Base-by-base conservation (phyloP, 139 green algal species). In the Ettlia oleoabundans region DNA sequence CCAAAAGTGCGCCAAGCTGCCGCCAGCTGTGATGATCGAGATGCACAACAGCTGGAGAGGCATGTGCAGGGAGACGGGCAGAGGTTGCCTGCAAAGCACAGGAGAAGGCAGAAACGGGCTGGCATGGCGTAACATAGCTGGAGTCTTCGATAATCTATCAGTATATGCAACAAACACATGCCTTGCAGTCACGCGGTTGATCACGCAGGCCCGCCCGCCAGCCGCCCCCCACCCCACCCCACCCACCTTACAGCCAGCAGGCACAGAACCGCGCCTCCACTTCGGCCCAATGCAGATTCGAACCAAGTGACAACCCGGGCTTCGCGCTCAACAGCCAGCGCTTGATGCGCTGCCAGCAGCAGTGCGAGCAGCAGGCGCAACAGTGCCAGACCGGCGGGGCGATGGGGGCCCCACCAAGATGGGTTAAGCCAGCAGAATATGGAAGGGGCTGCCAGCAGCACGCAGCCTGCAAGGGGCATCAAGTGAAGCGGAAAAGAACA, bases 41-140 rank as follows among this genome's bases (percentile, higher is more conserved):
- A 82, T 42, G 77, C 77, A 75, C 28, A 76, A 43, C 30, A 82
- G 64, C 19, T 82, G 77, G 9, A 82, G 24, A 21, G 77, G 77
- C 40, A 82, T 41, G 64, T 82, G 77, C 9, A 82, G 15, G 33
- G 63, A n/a, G 32, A 82, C 64, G 33, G 77, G 42, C 30, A 82
- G 77, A 30, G 65, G 47, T 28, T 76, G 47, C 77, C 77, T 82
- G 77, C 77, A 58, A 58, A 58, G 47, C 30, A 33, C 62, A 68
- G 62, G n/a, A 35, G 13, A 33, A 28, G 19, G 26, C 2, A 13
- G 26, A 24, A 5, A 2, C 3, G n/a, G n/a, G n/a, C n/a, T n/a
- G 26, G 30, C n/a, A n/a, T n/a, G n/a, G n/a, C n/a, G n/a, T n/a
- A n/a, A n/a, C n/a, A n/a, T n/a, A n/a, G n/a, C n/a, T n/a, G n/a